Conservation (phyloP, 2,329 filamentous ascomycete genomes). For the Colletotrichum sp. region DNA sequence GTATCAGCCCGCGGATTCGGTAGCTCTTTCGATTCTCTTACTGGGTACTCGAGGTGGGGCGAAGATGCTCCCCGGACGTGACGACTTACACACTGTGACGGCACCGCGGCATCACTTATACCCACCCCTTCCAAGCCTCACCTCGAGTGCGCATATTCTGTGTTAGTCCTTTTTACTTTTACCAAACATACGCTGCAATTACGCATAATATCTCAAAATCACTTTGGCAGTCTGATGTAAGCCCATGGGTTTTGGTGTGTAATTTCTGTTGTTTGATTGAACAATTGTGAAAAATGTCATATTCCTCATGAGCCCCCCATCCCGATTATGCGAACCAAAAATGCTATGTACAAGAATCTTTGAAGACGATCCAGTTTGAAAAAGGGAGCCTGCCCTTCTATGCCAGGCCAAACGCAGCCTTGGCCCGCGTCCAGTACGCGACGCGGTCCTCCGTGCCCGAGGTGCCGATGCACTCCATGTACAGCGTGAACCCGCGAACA, state of each 20-base stretch:
- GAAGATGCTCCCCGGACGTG: not conserved
- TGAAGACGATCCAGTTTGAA: not conserved
- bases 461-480: constrained; percentile 54
- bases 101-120: not conserved
- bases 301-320: not conserved
- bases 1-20: not conserved
- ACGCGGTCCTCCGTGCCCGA: constrained; percentile 33
- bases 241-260: not conserved
- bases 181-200: not conserved
- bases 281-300: not conserved
- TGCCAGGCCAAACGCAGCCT: constrained; percentile 45
- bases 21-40: not conserved
- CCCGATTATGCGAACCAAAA: not conserved
- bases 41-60: not conserved
- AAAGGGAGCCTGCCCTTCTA: not conserved
- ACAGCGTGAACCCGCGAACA: constrained; percentile 47
- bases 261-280: not conserved
- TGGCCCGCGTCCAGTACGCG: constrained; percentile 50
- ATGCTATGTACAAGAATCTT: not conserved
- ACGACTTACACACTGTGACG: not conserved
- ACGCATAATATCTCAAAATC: not conserved
- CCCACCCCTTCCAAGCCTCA: not conserved
- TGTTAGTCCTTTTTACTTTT: not conserved
- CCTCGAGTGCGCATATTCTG: not conserved
- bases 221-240: not conserved